phyloP scores from a whole-genome alignment of 345 rosid genomes.

The Chamaenerion angustifolium region DNA sequence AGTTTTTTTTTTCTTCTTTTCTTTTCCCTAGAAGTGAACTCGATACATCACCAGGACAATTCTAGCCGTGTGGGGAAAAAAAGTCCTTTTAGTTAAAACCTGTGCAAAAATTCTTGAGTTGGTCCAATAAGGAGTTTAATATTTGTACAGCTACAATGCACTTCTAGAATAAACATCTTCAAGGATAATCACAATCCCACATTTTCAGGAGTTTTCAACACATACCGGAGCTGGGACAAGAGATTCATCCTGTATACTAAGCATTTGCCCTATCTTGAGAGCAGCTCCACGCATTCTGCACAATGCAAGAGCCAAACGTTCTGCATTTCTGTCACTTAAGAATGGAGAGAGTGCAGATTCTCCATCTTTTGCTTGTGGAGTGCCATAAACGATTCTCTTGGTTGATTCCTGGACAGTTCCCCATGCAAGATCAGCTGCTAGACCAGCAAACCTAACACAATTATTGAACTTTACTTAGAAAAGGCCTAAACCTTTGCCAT shows the following conservation, averaged over 20 bases:
- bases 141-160: too few relatives aligned
- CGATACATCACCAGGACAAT: too few relatives aligned
- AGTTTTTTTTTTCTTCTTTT: too few relatives aligned
- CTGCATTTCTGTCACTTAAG: conserved; percentile 80
- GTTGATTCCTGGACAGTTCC: conserved; percentile 88
- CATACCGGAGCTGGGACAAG: conserved; percentile 94
- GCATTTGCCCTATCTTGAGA: conserved; percentile 89
- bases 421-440: conserved; percentile 98
- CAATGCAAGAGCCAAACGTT: conserved; percentile 75
- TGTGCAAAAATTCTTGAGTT: too few relatives aligned
- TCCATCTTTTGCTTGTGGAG: conserved; percentile 35
- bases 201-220: neutral
- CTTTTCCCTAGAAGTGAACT: too few relatives aligned
- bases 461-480: conserved; percentile 10
- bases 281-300: conserved; percentile 99
- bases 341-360: conserved; percentile 60
- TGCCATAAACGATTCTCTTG: conserved; percentile 62
- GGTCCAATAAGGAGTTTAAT: too few relatives aligned
- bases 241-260: conserved; percentile 94
- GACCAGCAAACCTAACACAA: conserved; percentile 80
- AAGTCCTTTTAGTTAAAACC: too few relatives aligned
- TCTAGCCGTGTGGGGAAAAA: too few relatives aligned
- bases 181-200: neutral
- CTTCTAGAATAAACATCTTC: too few relatives aligned
- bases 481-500: too few relatives aligned